Conservation (phyloP, 164 flowering plant species). For the Sextonia rubra region DNA sequence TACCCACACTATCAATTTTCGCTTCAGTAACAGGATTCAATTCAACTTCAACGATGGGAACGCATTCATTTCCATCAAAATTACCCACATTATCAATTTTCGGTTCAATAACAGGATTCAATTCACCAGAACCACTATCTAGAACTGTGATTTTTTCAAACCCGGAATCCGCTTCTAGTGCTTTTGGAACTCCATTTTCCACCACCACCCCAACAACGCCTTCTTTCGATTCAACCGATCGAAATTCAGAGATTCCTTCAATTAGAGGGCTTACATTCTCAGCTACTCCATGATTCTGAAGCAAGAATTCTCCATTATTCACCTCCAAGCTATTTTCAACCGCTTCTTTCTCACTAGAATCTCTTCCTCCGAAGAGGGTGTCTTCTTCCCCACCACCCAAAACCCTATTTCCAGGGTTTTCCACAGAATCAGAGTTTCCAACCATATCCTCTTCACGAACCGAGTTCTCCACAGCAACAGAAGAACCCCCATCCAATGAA, state of each 20-base stretch:
- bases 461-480: background rate
- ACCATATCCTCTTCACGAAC: background rate
- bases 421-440: background rate
- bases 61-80: background rate
- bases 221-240: background rate
- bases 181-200: constrained; percentile 2
- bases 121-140: background rate
- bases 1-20: too few species aligned
- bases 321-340: constrained; percentile 5
- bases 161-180: background rate
- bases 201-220: background rate
- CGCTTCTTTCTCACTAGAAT: background rate
- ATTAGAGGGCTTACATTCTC: background rate
- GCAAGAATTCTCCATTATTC: constrained; percentile 7
- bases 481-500: constrained; percentile 1
- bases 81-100: background rate
- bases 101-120: background rate
- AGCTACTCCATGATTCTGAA: constrained; percentile 2
- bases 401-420: constrained; percentile 5
- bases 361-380: background rate
- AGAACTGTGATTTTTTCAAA: background rate
- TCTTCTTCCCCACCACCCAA: constrained; percentile 12
- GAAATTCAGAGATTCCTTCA: constrained; percentile 7
- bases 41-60: background rate
- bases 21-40: background rate